Conservation (phyloP, 805 yeast species). For the Barnettozyma pratensis region DNA sequence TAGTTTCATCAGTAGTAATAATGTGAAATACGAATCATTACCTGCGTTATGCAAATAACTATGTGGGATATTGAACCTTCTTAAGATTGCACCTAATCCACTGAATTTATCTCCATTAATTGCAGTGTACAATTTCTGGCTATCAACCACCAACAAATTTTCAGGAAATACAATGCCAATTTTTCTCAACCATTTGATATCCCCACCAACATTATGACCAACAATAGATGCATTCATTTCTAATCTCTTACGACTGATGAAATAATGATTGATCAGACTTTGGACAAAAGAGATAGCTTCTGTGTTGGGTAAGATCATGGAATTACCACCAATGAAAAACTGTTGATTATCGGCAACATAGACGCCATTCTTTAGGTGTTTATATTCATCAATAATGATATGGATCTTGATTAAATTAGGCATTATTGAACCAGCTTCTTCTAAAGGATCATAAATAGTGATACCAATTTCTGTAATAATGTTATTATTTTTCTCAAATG, state of each 20-base stretch:
- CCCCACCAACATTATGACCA: constrained; percentile 57
- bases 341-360: constrained; percentile 51
- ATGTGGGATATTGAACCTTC: constrained; percentile 47
- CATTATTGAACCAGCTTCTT: constrained; percentile 32
- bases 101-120: constrained; percentile 36
- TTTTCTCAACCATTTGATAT: constrained; percentile 43
- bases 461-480: constrained; percentile 54
- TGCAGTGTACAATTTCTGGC: constrained; percentile 38
- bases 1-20: constrained; percentile 43
- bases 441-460: constrained; percentile 49
- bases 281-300: constrained; percentile 38
- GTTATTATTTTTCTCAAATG: constrained; percentile 40
- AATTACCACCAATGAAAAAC: constrained; percentile 46
- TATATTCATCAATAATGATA: constrained; percentile 40
- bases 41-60: constrained; percentile 65
- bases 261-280: constrained; percentile 38
- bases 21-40: constrained; percentile 63
- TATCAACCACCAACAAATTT: constrained; percentile 36
- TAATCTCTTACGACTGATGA: constrained; percentile 25
- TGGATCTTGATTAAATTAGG: constrained; percentile 40
- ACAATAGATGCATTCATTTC: constrained; percentile 38
- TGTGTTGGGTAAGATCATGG: constrained; percentile 34
- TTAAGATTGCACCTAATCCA: constrained; percentile 40
- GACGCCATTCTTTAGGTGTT: constrained; percentile 40
- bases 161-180: constrained; percentile 45